phyloP scores from a whole-genome alignment of 768 basidiomycete species.

The Pholiota microspora region DNA sequence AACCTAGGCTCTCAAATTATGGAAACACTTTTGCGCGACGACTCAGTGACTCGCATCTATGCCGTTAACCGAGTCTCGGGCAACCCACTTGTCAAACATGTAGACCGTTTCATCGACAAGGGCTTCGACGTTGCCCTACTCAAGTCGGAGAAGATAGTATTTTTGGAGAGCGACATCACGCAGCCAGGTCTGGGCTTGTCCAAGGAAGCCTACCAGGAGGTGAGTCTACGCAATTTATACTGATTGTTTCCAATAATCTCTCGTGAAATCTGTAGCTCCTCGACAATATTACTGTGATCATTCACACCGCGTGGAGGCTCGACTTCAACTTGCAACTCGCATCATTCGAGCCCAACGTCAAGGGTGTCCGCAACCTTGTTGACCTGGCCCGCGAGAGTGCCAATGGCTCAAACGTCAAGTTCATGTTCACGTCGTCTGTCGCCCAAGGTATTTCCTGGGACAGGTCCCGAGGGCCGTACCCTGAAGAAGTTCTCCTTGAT shows the following conservation, averaged over 20 bases:
- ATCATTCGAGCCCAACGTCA: slow-evolving; percentile 42
- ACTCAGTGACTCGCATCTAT: not conserved
- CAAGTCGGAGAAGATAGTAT: slow-evolving; percentile 1
- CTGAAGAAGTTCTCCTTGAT: slow-evolving; percentile 31
- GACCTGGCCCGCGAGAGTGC: slow-evolving; percentile 35
- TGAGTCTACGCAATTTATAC: not conserved
- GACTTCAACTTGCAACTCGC: slow-evolving; percentile 43
- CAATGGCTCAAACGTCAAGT: slow-evolving; percentile 24
- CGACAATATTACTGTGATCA: slow-evolving; percentile 2
- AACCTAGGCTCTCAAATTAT: not conserved
- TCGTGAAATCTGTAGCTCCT: not conserved
- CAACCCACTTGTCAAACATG: slow-evolving; percentile 1
- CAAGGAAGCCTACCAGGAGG: slow-evolving; percentile 2
- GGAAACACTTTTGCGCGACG: not conserved
- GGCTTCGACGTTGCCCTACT: not conserved
- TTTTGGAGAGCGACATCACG: not conserved
- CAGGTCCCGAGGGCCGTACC: slow-evolving; percentile 22
- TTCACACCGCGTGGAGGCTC: slow-evolving; percentile 21
- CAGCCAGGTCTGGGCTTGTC: not conserved
- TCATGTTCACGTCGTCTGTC: slow-evolving; percentile 40
- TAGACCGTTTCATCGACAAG: not conserved
- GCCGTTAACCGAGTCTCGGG: slow-evolving; percentile 2
- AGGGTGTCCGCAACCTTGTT: slow-evolving; percentile 36
- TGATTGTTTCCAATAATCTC: not conserved
- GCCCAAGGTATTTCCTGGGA: slow-evolving; percentile 29